Base-by-base conservation (phyloP, 257 asterid genomes). In the Solanum pinnatisectum region DNA sequence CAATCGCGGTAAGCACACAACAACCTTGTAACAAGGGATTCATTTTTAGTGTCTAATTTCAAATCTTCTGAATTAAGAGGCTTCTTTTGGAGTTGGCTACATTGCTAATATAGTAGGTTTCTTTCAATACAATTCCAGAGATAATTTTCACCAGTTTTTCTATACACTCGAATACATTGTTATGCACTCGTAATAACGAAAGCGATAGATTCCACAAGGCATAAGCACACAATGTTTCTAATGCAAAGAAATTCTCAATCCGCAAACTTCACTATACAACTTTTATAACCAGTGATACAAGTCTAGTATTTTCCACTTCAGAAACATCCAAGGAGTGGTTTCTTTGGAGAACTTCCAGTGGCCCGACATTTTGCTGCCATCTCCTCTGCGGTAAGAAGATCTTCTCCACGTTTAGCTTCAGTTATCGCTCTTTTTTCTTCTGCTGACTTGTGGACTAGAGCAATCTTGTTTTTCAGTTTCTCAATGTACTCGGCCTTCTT, bases 371-470 rank as follows among this genome's bases (percentile, higher is more conserved):
- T 96, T 37, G 98, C 99, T 2, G 99, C 97, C 15, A 16, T 74
- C 91, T 96, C 99, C 94, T 95, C 99, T 40, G 98, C 99, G 87
- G 92, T 95, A 77, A 96, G 96, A 87, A 95, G 89, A 78, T 95
- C 98, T 92, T 95, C 98, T 10, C 98, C 98, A 8, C 96, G 93
- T 91, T 90, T 93, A 37, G 96, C 98, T 87, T 95, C 98, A 73
- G 91, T 90, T 23, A 86, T 88, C 1, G 98, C 98, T 85, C 96
- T 88, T 85, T 95, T 95, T 84, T 95, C 98, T 89, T 96, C 99
- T 2, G 99, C 98, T 77, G 86, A 59, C 92, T 92, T 96, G 94
- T 95, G 99, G 83, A 94, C n/a, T 27, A 90, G 88, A 44, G 96
- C 96, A 30, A 96, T 91, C 93, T 93, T 92, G 94, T 96, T 96